Evolutionary conservation across 148 eudicot genomes (phyloP), one percentile per base, ranked within the genome.

Genomic region (Drosera capensis): DNA sequence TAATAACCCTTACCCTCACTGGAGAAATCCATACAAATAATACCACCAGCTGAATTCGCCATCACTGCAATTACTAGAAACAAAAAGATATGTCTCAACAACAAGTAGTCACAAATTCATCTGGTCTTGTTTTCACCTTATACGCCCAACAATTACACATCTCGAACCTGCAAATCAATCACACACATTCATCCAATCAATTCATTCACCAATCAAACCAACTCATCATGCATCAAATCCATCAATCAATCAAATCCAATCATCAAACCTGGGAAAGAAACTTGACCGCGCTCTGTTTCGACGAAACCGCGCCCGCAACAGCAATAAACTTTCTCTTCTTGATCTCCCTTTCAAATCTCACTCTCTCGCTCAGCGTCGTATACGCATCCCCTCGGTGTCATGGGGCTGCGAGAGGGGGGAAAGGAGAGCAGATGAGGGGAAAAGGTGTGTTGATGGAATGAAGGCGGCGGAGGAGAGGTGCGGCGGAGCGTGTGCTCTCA

Each of bases 311-410:
- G 20, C 65, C 70, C 23, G 93, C 84, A 48, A 84, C 70, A 21
- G 95, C 93, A 11, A 88, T 84, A 51, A 88, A 88, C 73, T 84
- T 84, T 59, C 97, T 88, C 60, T 88, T 88, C 43, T 88, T 88
- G 17, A 84, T 84, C 47, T 80, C 97, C 21, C 68, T 67, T 46
- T 72, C 67, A 36, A 68, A 68, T 0, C 68, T 67, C 25, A 75
- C 67, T 38, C 71, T 67, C 48, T 84, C 77, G 23, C 62, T 31
- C 28, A 88, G 63, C 7, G 94, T 80, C 0, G 75, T 84, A 43
- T 70, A 79, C 1, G 77, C 84, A 48, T 79, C 80, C 7, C 62
- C 55, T n/a, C 61, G 52, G 20, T 37, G 43, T 14, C 18, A 4
- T 22, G 22, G 12, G 25, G 42, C 16, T 49, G 59, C 18, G 15